These are phyloP conservation scores for Paulownia fortunei DNA, from an alignment of 257 asterid genomes.

Conservation along the genomic window DNA sequence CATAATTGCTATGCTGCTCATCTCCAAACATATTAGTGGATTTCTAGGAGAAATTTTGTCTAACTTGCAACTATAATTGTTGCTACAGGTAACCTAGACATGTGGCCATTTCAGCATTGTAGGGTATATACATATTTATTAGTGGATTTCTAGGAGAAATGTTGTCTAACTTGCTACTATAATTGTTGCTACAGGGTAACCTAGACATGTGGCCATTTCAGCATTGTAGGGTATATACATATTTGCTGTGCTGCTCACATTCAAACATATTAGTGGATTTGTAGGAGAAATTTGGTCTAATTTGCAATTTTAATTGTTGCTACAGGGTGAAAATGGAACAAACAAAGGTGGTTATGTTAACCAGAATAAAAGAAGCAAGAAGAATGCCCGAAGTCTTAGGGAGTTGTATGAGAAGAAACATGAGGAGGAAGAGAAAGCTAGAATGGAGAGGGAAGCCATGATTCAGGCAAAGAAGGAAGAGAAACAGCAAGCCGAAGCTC, in stretches of 20 bases:
- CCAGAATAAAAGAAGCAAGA: constrained; percentile 44
- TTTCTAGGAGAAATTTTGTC: no score
- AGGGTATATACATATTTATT: no score
- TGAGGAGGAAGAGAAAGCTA: constrained; percentile 66
- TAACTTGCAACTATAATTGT: no score
- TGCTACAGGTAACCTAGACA: no score
- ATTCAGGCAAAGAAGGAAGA: constrained; percentile 59
- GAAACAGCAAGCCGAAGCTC: constrained; percentile 59
- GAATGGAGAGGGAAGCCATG: constrained; percentile 67
- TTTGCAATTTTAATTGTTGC: constrained; percentile 5
- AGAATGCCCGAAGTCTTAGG: constrained; percentile 45
- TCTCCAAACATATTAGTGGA: no score
- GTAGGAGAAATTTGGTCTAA: neutral
- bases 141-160: no score
- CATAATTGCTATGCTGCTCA: no score
- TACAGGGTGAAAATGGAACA: constrained; percentile 46
- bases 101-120: no score
- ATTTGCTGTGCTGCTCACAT: neutral
- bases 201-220: neutral
- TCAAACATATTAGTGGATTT: neutral
- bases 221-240: neutral
- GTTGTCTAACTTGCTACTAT: no score
- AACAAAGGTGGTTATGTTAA: constrained; percentile 31
- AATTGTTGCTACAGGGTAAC: no score
- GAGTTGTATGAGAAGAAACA: constrained; percentile 68